Evolutionary conservation across 2,329 filamentous ascomycete species (phyloP).

Genomic region (Stagonosporopsis vannaccii): DNA sequence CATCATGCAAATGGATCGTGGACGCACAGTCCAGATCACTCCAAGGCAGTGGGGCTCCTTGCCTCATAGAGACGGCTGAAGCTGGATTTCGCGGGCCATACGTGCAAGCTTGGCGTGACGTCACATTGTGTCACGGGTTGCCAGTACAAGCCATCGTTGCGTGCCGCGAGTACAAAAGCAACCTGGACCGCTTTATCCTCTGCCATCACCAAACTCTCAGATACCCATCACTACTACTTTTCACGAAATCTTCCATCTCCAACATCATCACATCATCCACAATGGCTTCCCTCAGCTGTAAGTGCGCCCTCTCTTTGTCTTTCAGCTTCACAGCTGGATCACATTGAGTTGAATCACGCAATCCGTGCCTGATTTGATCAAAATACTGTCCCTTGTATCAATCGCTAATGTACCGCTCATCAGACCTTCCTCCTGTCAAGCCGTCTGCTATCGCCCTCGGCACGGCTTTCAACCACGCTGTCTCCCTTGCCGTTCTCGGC

Average conservation of each 20-base stretch:
- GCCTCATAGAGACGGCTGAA: constrained; percentile 28
- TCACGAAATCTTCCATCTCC: constrained; percentile 23
- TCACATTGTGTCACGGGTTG: constrained; percentile 32
- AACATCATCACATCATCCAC: constrained; percentile 42
- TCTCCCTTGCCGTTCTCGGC: constrained; percentile 84
- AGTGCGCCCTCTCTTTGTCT: constrained; percentile 36
- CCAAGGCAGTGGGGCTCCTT: constrained; percentile 22
- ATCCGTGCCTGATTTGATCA: constrained; percentile 15
- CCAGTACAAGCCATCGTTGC: constrained; percentile 37
- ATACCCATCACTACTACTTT: constrained; percentile 20
- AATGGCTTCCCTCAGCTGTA: constrained; percentile 69
- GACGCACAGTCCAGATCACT: constrained; percentile 26
- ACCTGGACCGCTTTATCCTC: constrained; percentile 35
- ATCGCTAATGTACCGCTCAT: constrained; percentile 26
- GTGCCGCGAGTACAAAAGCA: constrained; percentile 43
- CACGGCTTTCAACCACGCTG: constrained; percentile 92
- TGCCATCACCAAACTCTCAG: constrained; percentile 25
- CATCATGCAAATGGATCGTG: constrained; percentile 23
- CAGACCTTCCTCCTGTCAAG: constrained; percentile 85
- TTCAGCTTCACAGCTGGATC: not conserved
- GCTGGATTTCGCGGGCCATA: constrained; percentile 28
- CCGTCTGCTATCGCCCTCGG: constrained; percentile 97
- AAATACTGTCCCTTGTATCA: constrained; percentile 11
- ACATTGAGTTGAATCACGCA: constrained; percentile 16
- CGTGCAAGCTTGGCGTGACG: constrained; percentile 36